phyloP scores from a whole-genome alignment of 116 monocot genomes.

The Papilionanthe hybrid region DNA sequence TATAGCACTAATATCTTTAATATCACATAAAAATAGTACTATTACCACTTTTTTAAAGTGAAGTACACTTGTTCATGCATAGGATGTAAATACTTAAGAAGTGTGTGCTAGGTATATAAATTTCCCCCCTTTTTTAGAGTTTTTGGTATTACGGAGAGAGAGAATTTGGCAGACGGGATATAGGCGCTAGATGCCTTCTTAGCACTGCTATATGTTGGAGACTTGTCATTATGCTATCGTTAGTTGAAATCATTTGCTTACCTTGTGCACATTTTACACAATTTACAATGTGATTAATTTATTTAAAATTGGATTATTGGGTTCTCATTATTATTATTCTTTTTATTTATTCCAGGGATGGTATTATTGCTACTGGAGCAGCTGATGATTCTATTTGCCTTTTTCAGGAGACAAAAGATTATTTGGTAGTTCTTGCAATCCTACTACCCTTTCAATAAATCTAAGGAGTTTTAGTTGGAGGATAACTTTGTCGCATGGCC shows the following conservation, averaged over 20 bases:
- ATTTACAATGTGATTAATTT: neutral
- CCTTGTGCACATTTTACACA: neutral
- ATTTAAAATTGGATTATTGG: conserved; percentile 7
- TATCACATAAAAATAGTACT: too few species aligned
- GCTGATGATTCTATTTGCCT: conserved; percentile 90
- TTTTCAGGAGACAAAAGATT: conserved; percentile 54
- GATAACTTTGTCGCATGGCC: neutral
- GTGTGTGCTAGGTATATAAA: too few species aligned
- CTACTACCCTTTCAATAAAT: neutral
- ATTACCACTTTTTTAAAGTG: too few species aligned
- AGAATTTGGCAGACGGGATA: neutral
- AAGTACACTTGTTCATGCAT: too few species aligned
- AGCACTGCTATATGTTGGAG: neutral
- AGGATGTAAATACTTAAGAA: too few species aligned
- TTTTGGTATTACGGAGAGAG: neutral
- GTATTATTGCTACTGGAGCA: conserved; percentile 84
- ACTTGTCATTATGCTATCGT: neutral
- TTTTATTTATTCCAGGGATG: conserved; percentile 45
- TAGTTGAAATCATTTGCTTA: neutral
- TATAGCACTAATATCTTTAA: too few species aligned
- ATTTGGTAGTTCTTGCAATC: conserved; percentile 28
- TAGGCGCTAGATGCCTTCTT: neutral
- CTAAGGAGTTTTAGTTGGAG: neutral
- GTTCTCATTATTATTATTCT: conserved; percentile 7
- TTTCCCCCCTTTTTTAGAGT: too few species aligned